Conservation (phyloP, 75 land plant genomes). For the Cunninghamia lanceolata region DNA sequence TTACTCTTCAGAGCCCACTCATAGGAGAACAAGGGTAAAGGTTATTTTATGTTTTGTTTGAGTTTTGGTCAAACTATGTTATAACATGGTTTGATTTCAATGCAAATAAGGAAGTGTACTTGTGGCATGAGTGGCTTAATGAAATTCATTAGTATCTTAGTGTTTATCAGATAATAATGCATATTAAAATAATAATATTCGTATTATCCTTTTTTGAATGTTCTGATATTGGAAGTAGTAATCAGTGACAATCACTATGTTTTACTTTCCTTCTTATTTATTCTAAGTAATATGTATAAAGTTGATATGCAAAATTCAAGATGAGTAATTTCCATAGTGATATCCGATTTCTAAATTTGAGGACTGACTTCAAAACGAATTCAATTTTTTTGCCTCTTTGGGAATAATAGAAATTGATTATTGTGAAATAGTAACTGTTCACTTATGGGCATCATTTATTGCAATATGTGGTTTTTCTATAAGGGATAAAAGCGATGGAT, state of each 20-base stretch:
- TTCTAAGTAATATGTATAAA: not conserved
- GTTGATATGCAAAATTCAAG: not conserved
- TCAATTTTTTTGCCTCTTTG: not conserved
- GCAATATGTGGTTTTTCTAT: not conserved
- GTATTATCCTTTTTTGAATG: not conserved
- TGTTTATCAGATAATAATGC: not conserved
- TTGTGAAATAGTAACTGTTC: not conserved
- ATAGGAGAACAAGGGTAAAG: slow-evolving; percentile 43
- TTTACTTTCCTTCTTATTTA: not conserved
- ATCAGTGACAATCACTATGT: too few species aligned
- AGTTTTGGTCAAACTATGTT: not conserved
- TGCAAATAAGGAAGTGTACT: not conserved
- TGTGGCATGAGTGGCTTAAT: not conserved
- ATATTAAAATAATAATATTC: not conserved
- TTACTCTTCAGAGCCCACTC: slow-evolving; percentile 37
- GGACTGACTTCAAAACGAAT: not conserved
- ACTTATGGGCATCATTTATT: not conserved
- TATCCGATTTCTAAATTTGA: not conserved
- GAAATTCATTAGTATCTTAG: not conserved
- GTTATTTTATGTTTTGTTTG: not conserved
- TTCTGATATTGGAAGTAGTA: not conserved
- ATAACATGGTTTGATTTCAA: not conserved
- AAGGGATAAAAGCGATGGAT: not conserved
- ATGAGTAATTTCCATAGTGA: not conserved
- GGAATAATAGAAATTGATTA: not conserved